Conservation (phyloP, 2,329 filamentous ascomycete genomes). For the Aspergillus flavus region DNA sequence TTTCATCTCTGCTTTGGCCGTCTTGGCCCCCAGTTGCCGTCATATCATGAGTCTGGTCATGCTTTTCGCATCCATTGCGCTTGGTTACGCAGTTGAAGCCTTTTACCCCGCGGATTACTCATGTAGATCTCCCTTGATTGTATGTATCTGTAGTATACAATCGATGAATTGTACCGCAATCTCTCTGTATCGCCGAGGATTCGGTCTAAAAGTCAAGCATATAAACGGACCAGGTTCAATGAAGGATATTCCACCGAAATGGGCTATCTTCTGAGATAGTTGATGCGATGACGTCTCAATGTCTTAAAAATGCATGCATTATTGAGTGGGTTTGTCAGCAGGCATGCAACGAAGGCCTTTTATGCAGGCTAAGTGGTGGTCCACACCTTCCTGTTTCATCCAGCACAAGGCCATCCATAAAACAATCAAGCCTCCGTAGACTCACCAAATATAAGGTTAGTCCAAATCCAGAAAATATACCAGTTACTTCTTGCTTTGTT, state of each 20-base stretch:
- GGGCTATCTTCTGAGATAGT: background rate
- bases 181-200: background rate
- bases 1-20: background rate
- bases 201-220: background rate
- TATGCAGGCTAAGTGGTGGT: background rate
- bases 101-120: background rate
- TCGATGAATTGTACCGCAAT: background rate
- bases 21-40: background rate
- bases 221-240: background rate
- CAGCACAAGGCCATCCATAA: too few relatives aligned
- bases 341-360: background rate
- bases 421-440: background rate
- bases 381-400: background rate
- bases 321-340: conserved; percentile 6
- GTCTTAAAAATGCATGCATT: conserved; percentile 2
- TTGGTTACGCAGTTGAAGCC: background rate
- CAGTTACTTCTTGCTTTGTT: background rate
- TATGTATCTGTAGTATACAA: background rate
- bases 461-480: background rate
- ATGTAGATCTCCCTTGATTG: background rate
- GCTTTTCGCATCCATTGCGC: background rate
- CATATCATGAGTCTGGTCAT: background rate
- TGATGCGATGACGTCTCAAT: conserved; percentile 8
- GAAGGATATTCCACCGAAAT: background rate
- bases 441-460: background rate